Percentiles rank a stretch among this genome's conserved stretches.
Evolutionary conservation across 345 rosid species (phyloP).

Genomic region (Kernera saxatilis): DNA sequence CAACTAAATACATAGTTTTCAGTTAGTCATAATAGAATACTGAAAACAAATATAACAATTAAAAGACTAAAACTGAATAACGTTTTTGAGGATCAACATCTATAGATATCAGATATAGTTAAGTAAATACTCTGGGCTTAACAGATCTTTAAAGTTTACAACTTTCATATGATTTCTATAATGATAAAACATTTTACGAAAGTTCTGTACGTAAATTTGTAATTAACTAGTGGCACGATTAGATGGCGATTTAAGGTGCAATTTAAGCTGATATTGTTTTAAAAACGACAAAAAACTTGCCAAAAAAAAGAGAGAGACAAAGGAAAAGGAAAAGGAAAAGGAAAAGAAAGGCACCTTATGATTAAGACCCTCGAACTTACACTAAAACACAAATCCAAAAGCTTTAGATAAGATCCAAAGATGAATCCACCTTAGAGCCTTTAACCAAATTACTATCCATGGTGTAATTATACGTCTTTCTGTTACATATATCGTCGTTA

Average conservation of each 20-base stretch:
- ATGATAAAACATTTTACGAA: neutral
- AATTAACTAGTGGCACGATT: constrained; percentile 1
- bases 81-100: neutral
- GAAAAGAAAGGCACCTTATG: constrained; percentile 22
- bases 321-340: constrained; percentile 5
- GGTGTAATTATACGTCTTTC: constrained; percentile 1
- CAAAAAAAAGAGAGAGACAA: constrained; percentile 1
- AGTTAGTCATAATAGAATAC: neutral
- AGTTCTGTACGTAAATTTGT: neutral
- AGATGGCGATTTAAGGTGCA: neutral
- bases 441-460: constrained; percentile 18
- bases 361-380: constrained; percentile 23
- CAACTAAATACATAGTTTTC: constrained; percentile 18
- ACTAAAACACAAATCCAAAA: constrained; percentile 22
- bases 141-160: neutral
- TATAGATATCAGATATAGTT: neutral
- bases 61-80: neutral
- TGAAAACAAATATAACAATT: neutral
- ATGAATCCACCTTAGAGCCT: constrained; percentile 21
- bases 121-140: neutral
- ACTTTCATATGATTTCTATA: neutral
- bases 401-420: constrained; percentile 29
- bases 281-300: constrained; percentile 17
- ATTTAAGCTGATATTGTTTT: neutral
- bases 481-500: neutral